Evolutionary conservation across 1,139 yeast genomes (phyloP), one percentile per base, ranked within the genome.

Genomic region (Suhomyces maxii): DNA sequence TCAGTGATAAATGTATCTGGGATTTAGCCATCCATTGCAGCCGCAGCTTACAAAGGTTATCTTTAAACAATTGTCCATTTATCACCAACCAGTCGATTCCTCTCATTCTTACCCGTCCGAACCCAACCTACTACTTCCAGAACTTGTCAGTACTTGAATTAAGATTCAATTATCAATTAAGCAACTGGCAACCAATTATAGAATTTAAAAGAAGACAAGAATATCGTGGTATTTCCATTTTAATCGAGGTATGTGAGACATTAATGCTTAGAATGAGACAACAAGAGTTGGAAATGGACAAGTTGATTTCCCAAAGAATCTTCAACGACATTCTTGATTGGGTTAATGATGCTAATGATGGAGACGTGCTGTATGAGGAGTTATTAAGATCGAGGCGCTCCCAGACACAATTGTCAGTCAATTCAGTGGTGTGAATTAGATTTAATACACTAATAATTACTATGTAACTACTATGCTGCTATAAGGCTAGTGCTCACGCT

Each of bases 1-100:
- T 91, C 26, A 80, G 87, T 14, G 97, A 91, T 67, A 76, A 82
- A 40, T 74, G 86, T 7, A 68, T 91, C 26, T 89, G 96, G 95
- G 93, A 87, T 58, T 68, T 90, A 39, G 93, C 93, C 0, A 64
- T 77, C 25, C 65, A 73, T 50, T 77, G 87, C 48, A 86, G 88
- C 33, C 60, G 61, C 2, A 58, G 68, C 4, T 60, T 91, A 6
- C 83, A 82, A 57, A 74, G 97, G 45, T 69, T 91, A 34, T 86
- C 96, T 10, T 64, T 91, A 39, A 91, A 91, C 65, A 84, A 85
- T 57, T 91, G 98, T 63, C 73, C 76, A 26, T 64, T 68, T 38
- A 64, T 91, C 37, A 80, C 90, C 14, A 81, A 90, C 62, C 76
- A 74, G 44, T 83, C 91, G 7, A 63, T 90, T 7, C 89, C 95